Base-by-base conservation (phyloP, 805 yeast genomes). In the Kodamaea hsintzibuensis region DNA sequence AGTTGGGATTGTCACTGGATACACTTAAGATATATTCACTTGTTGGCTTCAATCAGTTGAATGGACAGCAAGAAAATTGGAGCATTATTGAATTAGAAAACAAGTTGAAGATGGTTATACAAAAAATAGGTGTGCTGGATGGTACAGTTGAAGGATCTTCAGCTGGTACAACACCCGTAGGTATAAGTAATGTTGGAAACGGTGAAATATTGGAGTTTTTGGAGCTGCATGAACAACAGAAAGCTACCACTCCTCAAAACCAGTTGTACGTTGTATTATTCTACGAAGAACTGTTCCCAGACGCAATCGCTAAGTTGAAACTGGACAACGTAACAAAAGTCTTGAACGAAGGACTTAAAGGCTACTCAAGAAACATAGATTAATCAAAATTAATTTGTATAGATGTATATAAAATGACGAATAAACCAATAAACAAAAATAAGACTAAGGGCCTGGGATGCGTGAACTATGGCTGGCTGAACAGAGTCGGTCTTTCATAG, bases 301-400 rank as follows among this genome's bases (percentile, higher is more conserved):
- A 72, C 52, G 62, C 68, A 1, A 48, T 67, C 7, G 79, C 78
- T 42, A 75, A 74, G 54, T 62, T 67, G 53, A 69, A 70, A 56
- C 46, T 72, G 14, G 77, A 72, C 46, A 69, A 67, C 53, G 57
- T 74, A 14, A 55, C 63, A 3, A 51, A 54, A n/a, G 72, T 66
- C 12, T 60, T 76, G 50, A 57, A 62, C 19, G 56, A 62, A 22
- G 79, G 79, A 4, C 65, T 76, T 49, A 54, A 61, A 45, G 79
- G 78, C 16, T 73, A 67, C 59, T 38, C 17, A 16, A 30, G 40
- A 25, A 39, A 51, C n/a, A 13, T 38, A 38, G 42, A 38, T 18
- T 38, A 13, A 38, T 38, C 42, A 38, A 38, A 40, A 40, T 16
- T 40, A 16, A 40, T 16, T 19, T 40, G 44, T 40, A 40, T 40